A percentile compares a stretch with the other conserved stretches of the same genome.
phyloP scores from a whole-genome alignment of 1,139 yeast species.

The Wickerhamomyces sp. region DNA sequence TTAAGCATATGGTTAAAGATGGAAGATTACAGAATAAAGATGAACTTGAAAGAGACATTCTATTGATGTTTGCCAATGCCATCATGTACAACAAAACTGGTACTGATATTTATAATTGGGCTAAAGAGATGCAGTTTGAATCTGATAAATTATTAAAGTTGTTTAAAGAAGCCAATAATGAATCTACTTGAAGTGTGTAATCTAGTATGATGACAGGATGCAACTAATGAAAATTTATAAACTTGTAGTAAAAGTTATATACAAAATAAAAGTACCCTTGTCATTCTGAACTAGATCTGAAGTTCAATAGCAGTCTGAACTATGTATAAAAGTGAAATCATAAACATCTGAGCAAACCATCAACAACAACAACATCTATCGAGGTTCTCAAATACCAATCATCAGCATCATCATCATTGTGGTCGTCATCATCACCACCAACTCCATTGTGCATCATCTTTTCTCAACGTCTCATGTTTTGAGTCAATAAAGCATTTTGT shows the following conservation, averaged over 20 bases:
- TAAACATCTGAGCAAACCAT: neutral
- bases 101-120: conserved; percentile 57
- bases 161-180: conserved; percentile 30
- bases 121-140: conserved; percentile 63
- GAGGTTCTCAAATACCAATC: neutral
- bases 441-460: neutral
- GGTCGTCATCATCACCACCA: no score
- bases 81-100: conserved; percentile 73
- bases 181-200: neutral
- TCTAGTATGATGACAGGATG: neutral
- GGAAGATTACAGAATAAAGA: conserved; percentile 44
- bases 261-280: neutral
- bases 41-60: conserved; percentile 62
- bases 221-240: neutral
- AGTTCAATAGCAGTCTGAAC: neutral
- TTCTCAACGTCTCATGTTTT: conserved; percentile 35
- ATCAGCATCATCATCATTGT: neutral
- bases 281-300: neutral
- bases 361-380: neutral
- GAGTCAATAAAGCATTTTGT: conserved; percentile 63
- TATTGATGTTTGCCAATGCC: conserved; percentile 79
- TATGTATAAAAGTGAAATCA: neutral
- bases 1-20: conserved; percentile 53
- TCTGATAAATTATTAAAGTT: conserved; percentile 45
- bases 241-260: neutral